A percentile compares a stretch with the other conserved stretches of the same genome.
These are phyloP conservation scores for Grifola frondosa DNA, from an alignment of 1,284 basidiomycete genomes.

Conservation along the genomic window DNA sequence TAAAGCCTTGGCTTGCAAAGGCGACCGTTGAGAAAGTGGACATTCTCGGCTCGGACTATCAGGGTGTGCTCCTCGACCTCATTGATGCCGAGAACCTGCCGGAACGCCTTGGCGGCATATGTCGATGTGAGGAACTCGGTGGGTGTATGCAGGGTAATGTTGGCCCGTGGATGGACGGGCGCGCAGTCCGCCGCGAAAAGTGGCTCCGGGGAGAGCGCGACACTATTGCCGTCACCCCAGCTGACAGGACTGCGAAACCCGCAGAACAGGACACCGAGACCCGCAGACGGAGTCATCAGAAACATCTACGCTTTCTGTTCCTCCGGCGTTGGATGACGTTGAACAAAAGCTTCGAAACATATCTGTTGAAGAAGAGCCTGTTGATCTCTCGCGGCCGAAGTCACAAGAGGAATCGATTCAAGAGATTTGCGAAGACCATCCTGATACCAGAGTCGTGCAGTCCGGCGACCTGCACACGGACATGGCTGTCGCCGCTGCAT, in stretches of 20 bases:
- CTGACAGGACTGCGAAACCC: too few species aligned
- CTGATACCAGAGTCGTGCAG: conserved; percentile 20
- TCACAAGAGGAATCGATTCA: conserved; percentile 11
- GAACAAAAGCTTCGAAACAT: too few species aligned
- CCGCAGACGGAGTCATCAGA: conserved; percentile 13
- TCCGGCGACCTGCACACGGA: conserved; percentile 18
- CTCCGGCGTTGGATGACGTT: neutral
- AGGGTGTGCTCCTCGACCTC: conserved; percentile 50
- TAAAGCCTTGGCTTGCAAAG: conserved; percentile 70
- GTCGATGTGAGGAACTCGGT: conserved; percentile 52
- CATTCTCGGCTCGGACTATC: conserved; percentile 60
- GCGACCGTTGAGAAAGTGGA: conserved; percentile 67
- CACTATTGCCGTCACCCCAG: conserved; percentile 19
- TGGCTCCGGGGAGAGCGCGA: conserved; percentile 32
- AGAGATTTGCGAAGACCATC: conserved; percentile 17
- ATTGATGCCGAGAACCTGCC: conserved; percentile 56
- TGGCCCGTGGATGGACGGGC: conserved; percentile 69
- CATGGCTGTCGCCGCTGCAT: neutral
- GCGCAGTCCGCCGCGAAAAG: conserved; percentile 49
- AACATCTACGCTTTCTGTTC: conserved; percentile 9
- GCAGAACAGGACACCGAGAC: too few species aligned
- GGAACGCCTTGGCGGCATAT: conserved; percentile 43
- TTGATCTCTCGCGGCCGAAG: too few species aligned
- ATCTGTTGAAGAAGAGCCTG: too few species aligned
- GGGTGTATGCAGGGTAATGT: conserved; percentile 61